These are phyloP conservation scores for Pythium periplocum DNA, from an alignment of 352 stramenopile species.

Conservation along the genomic window DNA sequence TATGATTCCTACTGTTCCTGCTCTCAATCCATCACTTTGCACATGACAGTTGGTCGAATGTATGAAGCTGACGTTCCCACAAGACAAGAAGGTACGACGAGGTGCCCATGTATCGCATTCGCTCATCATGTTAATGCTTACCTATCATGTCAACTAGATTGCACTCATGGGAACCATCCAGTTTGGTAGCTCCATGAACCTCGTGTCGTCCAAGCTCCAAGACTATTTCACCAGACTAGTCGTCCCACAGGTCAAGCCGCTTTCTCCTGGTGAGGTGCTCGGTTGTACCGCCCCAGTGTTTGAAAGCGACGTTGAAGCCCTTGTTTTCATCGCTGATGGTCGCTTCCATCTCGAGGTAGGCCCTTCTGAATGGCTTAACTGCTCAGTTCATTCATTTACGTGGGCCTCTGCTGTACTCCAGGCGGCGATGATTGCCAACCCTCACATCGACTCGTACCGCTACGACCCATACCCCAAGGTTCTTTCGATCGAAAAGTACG, in stretches of 20 bases:
- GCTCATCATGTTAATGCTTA: no score
- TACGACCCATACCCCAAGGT: conserved; percentile 99
- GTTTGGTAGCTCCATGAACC: conserved; percentile 90
- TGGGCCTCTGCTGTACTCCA: conserved; percentile 16
- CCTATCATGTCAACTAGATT: conserved; percentile 32
- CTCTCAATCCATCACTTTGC: conserved; percentile 2
- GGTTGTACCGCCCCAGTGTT: conserved; percentile 97
- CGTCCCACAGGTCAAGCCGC: conserved; percentile 95
- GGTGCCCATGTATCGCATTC: no score
- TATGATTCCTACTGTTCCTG: not conserved
- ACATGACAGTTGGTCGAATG: conserved; percentile 88
- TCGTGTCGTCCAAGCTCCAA: conserved; percentile 65
- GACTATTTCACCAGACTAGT: conserved; percentile 77
- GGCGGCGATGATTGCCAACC: conserved; percentile 99
- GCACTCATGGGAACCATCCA: conserved; percentile 95
- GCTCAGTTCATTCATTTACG: not conserved
- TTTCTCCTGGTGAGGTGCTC: conserved; percentile 97
- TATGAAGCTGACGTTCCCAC: conserved; percentile 88
- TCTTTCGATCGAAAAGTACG: conserved; percentile 96
- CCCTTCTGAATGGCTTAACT: not conserved
- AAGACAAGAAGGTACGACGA: conserved; percentile 54
- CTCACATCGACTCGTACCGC: conserved; percentile 91
- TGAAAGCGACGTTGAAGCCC: conserved; percentile 77
- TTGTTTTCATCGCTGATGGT: conserved; percentile 99
- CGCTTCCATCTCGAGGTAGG: conserved; percentile 98